Conservation (phyloP, 2,329 filamentous ascomycete genomes). For the Microcyclospora pomicola region DNA sequence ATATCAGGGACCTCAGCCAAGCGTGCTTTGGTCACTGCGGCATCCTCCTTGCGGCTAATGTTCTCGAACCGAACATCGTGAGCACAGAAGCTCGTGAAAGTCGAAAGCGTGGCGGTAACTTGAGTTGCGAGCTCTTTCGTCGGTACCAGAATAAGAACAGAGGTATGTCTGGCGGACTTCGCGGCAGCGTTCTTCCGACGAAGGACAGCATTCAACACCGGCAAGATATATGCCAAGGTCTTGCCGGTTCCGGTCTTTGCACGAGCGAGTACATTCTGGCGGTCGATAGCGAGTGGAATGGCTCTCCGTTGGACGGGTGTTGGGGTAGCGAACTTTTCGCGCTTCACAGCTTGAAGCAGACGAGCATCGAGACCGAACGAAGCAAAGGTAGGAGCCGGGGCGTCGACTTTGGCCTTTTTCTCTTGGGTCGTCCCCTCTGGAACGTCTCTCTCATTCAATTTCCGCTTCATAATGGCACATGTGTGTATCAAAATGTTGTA, state of each 20-base stretch:
- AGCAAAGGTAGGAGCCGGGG: slow-evolving; percentile 40
- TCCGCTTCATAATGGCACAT: slow-evolving; percentile 30
- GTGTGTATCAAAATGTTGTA: no score
- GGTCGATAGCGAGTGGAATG: slow-evolving; percentile 75
- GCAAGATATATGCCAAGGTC: slow-evolving; percentile 88
- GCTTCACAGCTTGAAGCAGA: slow-evolving; percentile 70
- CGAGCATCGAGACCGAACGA: slow-evolving; percentile 70
- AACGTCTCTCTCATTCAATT: slow-evolving; percentile 35
- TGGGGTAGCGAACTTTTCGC: slow-evolving; percentile 70
- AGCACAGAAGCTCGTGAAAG: slow-evolving; percentile 68
- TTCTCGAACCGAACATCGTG: slow-evolving; percentile 75
- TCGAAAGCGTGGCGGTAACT: slow-evolving; percentile 63
- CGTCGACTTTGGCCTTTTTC: slow-evolving; percentile 4
- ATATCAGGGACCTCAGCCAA: slow-evolving; percentile 78
- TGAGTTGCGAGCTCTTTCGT: slow-evolving; percentile 91
- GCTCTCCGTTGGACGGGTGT: slow-evolving; percentile 80
- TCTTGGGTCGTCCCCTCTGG: slow-evolving; percentile 23
- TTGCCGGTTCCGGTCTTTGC: slow-evolving; percentile 94
- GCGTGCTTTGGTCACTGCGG: slow-evolving; percentile 74
- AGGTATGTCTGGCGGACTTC: slow-evolving; percentile 37
- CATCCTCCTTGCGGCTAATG: slow-evolving; percentile 78
- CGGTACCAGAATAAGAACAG: slow-evolving; percentile 80
- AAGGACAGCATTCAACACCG: slow-evolving; percentile 72
- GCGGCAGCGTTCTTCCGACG: slow-evolving; percentile 53
- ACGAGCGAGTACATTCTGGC: slow-evolving; percentile 79